Percentiles rank a stretch among this genome's conserved stretches.
Evolutionary conservation across 768 basidiomycete species (phyloP).

Genomic region (Pleurotus sapidus): DNA sequence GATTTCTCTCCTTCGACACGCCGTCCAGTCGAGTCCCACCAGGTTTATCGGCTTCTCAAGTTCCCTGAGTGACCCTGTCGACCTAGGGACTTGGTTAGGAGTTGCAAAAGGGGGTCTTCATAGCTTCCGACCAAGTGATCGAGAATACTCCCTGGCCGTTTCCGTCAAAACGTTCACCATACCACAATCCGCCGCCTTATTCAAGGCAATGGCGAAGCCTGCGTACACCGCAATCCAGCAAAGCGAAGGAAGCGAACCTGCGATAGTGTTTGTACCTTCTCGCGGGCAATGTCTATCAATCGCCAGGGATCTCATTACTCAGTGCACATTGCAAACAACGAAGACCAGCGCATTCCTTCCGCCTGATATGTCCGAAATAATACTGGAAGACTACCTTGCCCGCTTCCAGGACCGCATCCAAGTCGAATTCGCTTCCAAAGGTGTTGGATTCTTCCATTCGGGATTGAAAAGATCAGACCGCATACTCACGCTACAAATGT

Average conservation of each 20-base stretch:
- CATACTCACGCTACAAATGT: slow-evolving; percentile 74
- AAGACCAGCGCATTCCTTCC: slow-evolving; percentile 68
- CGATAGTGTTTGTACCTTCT: slow-evolving; percentile 89
- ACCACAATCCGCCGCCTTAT: slow-evolving; percentile 80
- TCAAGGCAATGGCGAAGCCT: slow-evolving; percentile 92
- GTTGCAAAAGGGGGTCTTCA: slow-evolving; percentile 62
- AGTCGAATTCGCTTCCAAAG: slow-evolving; percentile 73
- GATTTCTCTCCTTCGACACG: slow-evolving; percentile 67
- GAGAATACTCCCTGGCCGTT: slow-evolving; percentile 73
- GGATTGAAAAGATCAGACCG: slow-evolving; percentile 68
- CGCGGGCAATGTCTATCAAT: slow-evolving; percentile 69
- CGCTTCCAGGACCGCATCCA: slow-evolving; percentile 63
- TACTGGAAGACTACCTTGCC: slow-evolving; percentile 56
- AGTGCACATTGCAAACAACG: slow-evolving; percentile 75
- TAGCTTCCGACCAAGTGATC: slow-evolving; percentile 78
- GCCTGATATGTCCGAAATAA: slow-evolving; percentile 41
- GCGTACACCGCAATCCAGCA: slow-evolving; percentile 71
- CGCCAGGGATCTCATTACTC: slow-evolving; percentile 84
- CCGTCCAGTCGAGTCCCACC: slow-evolving; percentile 56
- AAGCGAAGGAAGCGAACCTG: slow-evolving; percentile 40
- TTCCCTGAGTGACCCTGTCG: slow-evolving; percentile 77
- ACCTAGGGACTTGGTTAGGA: slow-evolving; percentile 82
- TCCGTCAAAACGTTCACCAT: slow-evolving; percentile 79
- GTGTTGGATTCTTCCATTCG: slow-evolving; percentile 85
- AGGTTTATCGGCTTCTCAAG: slow-evolving; percentile 77